These are phyloP conservation scores for Mallotus repandus DNA, from an alignment of 441 rosid species.

Conservation along the genomic window DNA sequence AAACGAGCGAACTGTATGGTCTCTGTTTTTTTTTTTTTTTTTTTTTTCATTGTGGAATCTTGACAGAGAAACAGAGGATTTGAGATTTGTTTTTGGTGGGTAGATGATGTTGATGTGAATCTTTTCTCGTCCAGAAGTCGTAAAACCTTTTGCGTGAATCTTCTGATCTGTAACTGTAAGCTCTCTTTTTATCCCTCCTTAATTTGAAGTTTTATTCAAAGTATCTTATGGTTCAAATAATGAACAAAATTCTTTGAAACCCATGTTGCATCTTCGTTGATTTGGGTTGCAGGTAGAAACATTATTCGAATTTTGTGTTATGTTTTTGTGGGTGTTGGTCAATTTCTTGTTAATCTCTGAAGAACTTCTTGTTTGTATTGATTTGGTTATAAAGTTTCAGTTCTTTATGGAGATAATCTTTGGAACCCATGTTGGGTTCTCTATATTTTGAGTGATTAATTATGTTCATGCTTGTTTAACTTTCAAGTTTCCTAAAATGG, in stretches of 20 bases:
- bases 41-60: no score
- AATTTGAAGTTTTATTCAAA: neutral
- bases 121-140: neutral
- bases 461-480: no score
- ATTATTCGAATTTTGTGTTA: neutral
- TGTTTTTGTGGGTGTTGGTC: neutral
- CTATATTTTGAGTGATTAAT: no score
- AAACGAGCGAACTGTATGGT: no score
- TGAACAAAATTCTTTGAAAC: neutral
- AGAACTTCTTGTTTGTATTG: neutral
- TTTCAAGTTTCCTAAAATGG: no score
- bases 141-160: neutral
- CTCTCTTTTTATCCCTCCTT: neutral
- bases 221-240: no score
- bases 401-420: neutral
- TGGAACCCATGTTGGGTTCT: neutral
- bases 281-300: neutral
- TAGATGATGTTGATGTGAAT: no score
- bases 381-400: neutral
- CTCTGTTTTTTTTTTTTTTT: no score
- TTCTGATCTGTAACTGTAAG: constrained; percentile 7
- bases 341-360: neutral
- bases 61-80: neutral
- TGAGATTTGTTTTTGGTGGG: no score
- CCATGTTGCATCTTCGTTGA: constrained; percentile 5